phyloP scores from a whole-genome alignment of 768 basidiomycete genomes.

The Cyclocybe aegerita region DNA sequence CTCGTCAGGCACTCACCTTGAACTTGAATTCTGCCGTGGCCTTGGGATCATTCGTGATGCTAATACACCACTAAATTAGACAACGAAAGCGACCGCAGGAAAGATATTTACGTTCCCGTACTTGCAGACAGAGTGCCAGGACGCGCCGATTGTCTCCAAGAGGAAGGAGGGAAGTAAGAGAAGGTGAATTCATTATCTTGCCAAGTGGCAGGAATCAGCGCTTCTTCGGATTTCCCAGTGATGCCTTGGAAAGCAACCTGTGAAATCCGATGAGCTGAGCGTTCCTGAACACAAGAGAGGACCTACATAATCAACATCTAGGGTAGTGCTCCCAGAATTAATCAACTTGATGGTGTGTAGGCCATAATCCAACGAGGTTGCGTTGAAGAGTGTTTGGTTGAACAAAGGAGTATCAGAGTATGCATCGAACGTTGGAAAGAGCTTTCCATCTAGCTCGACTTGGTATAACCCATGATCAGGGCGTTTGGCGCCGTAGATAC shows the following conservation, averaged over 20 bases:
- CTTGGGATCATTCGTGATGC: constrained; percentile 29
- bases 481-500: constrained; percentile 22
- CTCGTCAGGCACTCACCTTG: constrained; percentile 25
- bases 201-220: constrained; percentile 15
- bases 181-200: constrained; percentile 39
- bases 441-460: constrained; percentile 15
- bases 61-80: constrained; percentile 10
- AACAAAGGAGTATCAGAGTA: constrained; percentile 8
- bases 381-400: constrained; percentile 20
- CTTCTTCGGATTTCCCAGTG: constrained; percentile 17
- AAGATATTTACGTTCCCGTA: constrained; percentile 38
- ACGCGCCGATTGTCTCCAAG: constrained; percentile 33
- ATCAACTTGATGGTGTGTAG: constrained; percentile 16
- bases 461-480: constrained; percentile 17
- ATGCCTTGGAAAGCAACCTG: constrained; percentile 16
- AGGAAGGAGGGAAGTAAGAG: constrained; percentile 27
- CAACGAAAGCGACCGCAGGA: background rate
- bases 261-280: background rate
- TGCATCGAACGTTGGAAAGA: constrained; percentile 13
- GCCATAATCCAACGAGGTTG: constrained; percentile 10
- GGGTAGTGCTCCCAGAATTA: constrained; percentile 14
- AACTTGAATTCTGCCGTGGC: constrained; percentile 38
- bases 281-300: constrained; percentile 3
- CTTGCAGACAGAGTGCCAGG: constrained; percentile 40
- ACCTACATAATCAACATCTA: constrained; percentile 22